These are phyloP conservation scores for Postia placenta DNA, from an alignment of 768 basidiomycete genomes.

Conservation along the genomic window DNA sequence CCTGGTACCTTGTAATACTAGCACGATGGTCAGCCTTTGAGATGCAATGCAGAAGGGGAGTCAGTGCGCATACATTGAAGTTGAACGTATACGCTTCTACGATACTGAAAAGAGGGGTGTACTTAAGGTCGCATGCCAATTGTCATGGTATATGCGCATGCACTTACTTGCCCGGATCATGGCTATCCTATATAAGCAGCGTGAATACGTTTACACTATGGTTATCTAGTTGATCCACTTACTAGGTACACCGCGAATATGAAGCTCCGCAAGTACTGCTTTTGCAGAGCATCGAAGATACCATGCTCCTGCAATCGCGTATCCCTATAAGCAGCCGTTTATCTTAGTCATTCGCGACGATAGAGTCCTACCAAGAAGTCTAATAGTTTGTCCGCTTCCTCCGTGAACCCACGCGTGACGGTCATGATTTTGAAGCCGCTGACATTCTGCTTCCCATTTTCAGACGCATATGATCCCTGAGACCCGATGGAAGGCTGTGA, in stretches of 20 bases:
- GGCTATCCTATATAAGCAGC: slow-evolving; percentile 52
- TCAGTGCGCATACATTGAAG: slow-evolving; percentile 49
- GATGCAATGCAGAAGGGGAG: background rate
- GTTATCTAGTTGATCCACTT: slow-evolving; percentile 16
- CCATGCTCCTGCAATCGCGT: slow-evolving; percentile 83
- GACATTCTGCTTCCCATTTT: slow-evolving; percentile 33
- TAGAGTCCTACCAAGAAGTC: slow-evolving; percentile 62
- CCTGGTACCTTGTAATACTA: slow-evolving; percentile 71
- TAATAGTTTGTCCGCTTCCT: slow-evolving; percentile 76
- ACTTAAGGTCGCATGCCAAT: background rate
- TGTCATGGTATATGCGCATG: slow-evolving; percentile 23
- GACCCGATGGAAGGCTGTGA: slow-evolving; percentile 25
- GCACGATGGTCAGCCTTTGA: background rate
- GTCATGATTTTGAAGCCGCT: slow-evolving; percentile 70
- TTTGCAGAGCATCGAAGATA: slow-evolving; percentile 81
- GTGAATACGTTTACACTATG: background rate
- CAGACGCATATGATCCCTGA: slow-evolving; percentile 32
- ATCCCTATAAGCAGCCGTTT: no score
- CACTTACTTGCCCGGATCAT: slow-evolving; percentile 82
- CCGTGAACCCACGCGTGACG: slow-evolving; percentile 70
- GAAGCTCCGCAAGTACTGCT: slow-evolving; percentile 78
- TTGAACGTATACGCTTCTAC: slow-evolving; percentile 88
- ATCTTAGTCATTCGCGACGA: slow-evolving; percentile 1
- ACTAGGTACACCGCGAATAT: slow-evolving; percentile 85
- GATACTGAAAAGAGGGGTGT: slow-evolving; percentile 45